Evolutionary conservation across 495 filamentous ascomycete genomes (phyloP).

Genomic region (Sordaria brevicollis): DNA sequence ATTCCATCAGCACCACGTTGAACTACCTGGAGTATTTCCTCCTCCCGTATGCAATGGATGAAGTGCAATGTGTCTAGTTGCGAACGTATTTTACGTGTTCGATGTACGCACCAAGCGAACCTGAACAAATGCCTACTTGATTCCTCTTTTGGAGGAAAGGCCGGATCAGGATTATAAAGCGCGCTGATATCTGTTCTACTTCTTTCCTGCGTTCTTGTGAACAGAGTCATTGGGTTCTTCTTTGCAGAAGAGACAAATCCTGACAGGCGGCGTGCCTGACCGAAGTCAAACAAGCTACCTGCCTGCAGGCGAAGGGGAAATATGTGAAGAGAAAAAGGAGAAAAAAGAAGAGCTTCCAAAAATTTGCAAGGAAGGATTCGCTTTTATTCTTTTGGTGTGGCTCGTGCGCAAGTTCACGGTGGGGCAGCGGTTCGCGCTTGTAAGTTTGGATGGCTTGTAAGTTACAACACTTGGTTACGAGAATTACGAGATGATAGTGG

Average conservation of each 20-base stretch:
- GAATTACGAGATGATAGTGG: no score
- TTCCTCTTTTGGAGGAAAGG: constrained; percentile 7
- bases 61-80: background rate
- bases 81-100: background rate
- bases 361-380: background rate
- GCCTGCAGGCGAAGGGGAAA: constrained; percentile 21
- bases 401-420: background rate
- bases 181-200: constrained; percentile 20
- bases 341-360: constrained; percentile 6
- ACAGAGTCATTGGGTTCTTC: constrained; percentile 12
- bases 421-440: background rate
- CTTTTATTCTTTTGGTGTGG: background rate
- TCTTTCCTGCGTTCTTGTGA: constrained; percentile 17
- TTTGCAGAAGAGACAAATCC: constrained; percentile 4
- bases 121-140: constrained; percentile 17
- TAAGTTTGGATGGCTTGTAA: background rate
- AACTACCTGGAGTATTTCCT: no score
- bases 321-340: constrained; percentile 23
- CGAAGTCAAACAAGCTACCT: background rate
- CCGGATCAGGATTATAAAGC: constrained; percentile 29
- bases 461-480: no score
- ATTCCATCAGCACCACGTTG: background rate
- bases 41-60: background rate
- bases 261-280: background rate
- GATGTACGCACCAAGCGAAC: constrained; percentile 33